Base-by-base conservation (phyloP, 257 asterid species). In the Solanum tarapatanum region DNA sequence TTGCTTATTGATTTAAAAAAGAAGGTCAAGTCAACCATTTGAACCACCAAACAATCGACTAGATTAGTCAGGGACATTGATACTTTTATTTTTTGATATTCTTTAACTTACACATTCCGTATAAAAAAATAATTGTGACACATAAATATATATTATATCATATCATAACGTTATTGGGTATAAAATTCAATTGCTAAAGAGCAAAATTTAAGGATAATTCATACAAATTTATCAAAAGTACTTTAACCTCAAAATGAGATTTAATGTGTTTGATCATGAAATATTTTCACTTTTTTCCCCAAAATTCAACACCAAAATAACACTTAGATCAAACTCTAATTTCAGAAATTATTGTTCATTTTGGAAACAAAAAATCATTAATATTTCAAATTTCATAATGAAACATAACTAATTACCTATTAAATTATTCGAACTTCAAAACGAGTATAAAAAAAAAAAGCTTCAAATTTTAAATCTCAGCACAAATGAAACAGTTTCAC, bases 401-500 rank as follows among this genome's bases (percentile, higher is more conserved):
- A 55, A 55, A 55, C 2, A 58, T 19, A 3, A 58, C 0, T 6
- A 19, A 19, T 2, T 6, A 1, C n/a, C 10, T 7, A 0, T 0
- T 7, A 19, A 55, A 55, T 19, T 19, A 19, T 7, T 17, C 1
- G 3, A 19, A 58, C 24, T 19, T 7, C 11, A 58, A 58, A 17
- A 60, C 2, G 0, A 55, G 3, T 68, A 68, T 28, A 2, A 1
- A 28, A 69, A 64, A 69, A 66, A n/a, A 8, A 28, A 14, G 0
- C 7, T 30, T 14, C 12, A 70, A 70, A 70, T 70, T 70, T 19
- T 2, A 33, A 75, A 75, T 36, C 6, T 21, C 3, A 7, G 11
- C 8, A 21, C 41, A 35, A 37, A 76, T 75, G 21, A 76, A 23
- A 4, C 6, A 8, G 11, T 45, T 16, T 4, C 4, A 3, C 2